phyloP scores from a whole-genome alignment of 139 green algal genomes.

The Auxenochlorella pyrenoidosa region DNA sequence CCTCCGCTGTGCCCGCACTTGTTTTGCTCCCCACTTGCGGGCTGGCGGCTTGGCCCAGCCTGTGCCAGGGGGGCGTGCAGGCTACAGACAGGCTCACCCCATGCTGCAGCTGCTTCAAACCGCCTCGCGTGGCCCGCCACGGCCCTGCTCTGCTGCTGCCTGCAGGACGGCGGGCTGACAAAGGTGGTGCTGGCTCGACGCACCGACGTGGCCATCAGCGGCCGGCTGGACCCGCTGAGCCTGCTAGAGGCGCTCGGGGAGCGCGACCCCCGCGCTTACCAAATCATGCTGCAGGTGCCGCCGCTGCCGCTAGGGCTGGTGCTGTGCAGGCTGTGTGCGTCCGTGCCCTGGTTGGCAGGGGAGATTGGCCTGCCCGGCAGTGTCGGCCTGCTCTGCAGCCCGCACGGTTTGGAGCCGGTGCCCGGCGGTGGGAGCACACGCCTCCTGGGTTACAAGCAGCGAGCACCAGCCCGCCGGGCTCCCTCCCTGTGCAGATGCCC shows the following conservation, averaged over 20 bases:
- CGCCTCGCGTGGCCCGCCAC: no score
- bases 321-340: not conserved
- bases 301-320: no score
- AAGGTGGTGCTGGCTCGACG: slow-evolving; percentile 88
- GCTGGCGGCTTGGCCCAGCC: no score
- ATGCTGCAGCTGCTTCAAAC: no score
- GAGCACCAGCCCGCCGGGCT: not conserved
- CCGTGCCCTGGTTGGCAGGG: no score
- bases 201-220: slow-evolving; percentile 60
- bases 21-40: no score
- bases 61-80: no score
- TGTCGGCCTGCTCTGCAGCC: no score
- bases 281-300: slow-evolving; percentile 74
- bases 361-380: no score
- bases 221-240: slow-evolving; percentile 64
- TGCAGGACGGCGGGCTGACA: slow-evolving; percentile 53
- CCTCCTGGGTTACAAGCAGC: not conserved
- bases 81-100: no score
- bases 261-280: slow-evolving; percentile 89
- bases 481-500: slow-evolving; percentile 41
- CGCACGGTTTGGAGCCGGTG: no score
- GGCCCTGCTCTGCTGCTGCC: not conserved
- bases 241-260: slow-evolving; percentile 84
- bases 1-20: no score
- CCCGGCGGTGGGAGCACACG: not conserved